A percentile compares a stretch with the other conserved stretches of the same genome.
Conservation (phyloP, 768 basidiomycete species). For the Dendrothele bispora region DNA sequence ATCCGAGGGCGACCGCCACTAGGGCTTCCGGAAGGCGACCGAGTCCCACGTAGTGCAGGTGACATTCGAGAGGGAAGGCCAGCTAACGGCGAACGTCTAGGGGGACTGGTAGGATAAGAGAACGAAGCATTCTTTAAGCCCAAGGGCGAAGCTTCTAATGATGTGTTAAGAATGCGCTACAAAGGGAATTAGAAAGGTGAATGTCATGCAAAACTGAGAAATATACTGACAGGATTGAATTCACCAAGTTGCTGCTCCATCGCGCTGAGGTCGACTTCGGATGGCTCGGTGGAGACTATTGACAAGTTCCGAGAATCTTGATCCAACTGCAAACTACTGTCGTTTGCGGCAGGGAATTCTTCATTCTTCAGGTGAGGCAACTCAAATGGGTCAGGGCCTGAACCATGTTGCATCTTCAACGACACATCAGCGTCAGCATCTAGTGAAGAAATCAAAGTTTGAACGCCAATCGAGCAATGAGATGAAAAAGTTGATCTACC, state of each 20-base stretch:
- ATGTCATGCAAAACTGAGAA: background rate
- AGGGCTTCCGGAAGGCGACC: constrained; percentile 1
- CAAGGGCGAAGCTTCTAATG: constrained; percentile 2
- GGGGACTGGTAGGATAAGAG: background rate
- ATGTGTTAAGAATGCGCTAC: constrained; percentile 1
- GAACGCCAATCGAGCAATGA: background rate
- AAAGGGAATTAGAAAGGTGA: background rate
- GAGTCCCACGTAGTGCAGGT: constrained; percentile 1
- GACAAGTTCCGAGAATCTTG: constrained; percentile 9
- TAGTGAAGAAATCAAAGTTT: background rate
- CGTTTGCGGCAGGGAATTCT: constrained; percentile 11
- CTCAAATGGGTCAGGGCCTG: constrained; percentile 17
- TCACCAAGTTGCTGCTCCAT: constrained; percentile 7
- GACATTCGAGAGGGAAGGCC: constrained; percentile 10
- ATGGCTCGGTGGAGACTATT: constrained; percentile 3
- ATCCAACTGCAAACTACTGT: constrained; percentile 6
- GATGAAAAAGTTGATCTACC: constrained; percentile 9
- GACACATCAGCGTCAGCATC: background rate
- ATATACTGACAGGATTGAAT: constrained; percentile 10
- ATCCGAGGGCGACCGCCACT: constrained; percentile 32
- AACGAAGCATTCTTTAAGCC: constrained; percentile 1
- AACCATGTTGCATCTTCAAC: background rate
- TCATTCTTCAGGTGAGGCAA: constrained; percentile 18
- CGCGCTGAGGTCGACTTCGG: constrained; percentile 14
- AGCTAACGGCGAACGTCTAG: constrained; percentile 13